These are phyloP conservation scores for Nitzschia sp. DNA, from an alignment of 108 stramenopile genomes.

Conservation along the genomic window DNA sequence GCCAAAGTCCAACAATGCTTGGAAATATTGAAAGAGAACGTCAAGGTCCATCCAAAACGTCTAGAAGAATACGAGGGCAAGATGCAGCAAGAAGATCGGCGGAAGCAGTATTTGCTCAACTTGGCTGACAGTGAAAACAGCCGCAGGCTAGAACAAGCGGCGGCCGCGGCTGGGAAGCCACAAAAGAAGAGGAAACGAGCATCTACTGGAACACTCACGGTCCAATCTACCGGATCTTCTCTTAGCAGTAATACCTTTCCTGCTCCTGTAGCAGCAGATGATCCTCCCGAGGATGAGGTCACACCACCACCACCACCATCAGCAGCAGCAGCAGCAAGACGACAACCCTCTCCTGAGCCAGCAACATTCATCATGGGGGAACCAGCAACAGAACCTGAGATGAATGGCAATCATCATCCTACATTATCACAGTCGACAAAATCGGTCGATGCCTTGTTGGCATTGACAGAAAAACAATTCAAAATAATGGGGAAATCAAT, in stretches of 20 bases:
- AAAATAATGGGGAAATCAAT: not conserved
- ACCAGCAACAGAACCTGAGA: no score
- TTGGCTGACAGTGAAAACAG: no score
- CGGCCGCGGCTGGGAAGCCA: not conserved
- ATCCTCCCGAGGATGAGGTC: not conserved
- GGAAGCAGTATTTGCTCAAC: no score
- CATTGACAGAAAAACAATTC: not conserved
- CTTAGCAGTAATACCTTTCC: no score
- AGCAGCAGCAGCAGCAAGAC: not conserved
- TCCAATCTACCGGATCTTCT: no score
- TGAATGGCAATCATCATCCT: no score
- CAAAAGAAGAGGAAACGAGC: not conserved
- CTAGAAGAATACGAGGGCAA: not conserved
- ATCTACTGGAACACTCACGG: no score
- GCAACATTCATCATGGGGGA: not conserved
- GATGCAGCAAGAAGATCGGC: not conserved
- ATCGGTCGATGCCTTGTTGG: not conserved
- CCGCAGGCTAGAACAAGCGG: no score
- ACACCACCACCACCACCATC: not conserved
- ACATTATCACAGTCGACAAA: no score
- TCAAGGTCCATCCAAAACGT: slow-evolving; percentile 7
- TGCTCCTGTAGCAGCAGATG: not conserved
- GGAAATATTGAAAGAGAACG: slow-evolving; percentile 9
- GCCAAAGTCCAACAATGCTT: slow-evolving; percentile 14
- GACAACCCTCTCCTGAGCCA: not conserved